These are phyloP conservation scores for Phoma herbarum DNA, from an alignment of 2,329 filamentous ascomycete genomes.

Conservation along the genomic window DNA sequence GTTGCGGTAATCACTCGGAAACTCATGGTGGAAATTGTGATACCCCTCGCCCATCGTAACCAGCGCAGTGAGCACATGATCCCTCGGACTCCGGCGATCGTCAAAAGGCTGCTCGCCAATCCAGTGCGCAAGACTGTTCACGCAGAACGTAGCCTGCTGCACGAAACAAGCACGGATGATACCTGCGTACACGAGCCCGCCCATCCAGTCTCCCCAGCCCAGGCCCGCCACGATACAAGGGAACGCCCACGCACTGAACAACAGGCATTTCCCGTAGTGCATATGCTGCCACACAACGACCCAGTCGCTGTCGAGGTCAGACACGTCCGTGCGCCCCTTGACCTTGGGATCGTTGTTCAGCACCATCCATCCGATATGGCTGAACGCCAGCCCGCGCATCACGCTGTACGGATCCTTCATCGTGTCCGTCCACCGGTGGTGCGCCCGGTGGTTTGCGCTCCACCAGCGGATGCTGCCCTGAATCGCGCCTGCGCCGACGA, in stretches of 20 bases:
- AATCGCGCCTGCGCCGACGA: conserved; percentile 57
- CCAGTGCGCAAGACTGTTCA: conserved; percentile 63
- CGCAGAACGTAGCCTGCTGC: conserved; percentile 62
- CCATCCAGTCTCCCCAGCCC: conserved; percentile 58
- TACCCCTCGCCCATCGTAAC: conserved; percentile 55
- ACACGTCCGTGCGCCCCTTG: conserved; percentile 59
- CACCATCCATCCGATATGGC: conserved; percentile 61
- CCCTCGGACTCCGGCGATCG: conserved; percentile 49
- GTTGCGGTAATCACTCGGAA: conserved; percentile 53
- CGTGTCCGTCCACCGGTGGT: conserved; percentile 61
- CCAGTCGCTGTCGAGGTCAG: conserved; percentile 60
- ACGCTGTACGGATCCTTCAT: conserved; percentile 60
- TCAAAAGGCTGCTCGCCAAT: conserved; percentile 57
- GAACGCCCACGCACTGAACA: conserved; percentile 55
- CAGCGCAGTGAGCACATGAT: conserved; percentile 51
- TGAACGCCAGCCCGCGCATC: conserved; percentile 58
- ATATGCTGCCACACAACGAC: conserved; percentile 59
- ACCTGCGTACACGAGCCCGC: conserved; percentile 59
- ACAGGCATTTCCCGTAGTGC: conserved; percentile 55
- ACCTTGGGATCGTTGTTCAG: conserved; percentile 61
- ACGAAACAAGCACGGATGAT: conserved; percentile 60
- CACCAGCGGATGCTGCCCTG: conserved; percentile 61
- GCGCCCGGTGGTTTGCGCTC: conserved; percentile 59
- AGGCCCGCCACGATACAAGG: conserved; percentile 57
- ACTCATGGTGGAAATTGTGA: conserved; percentile 55